Evolutionary conservation across 2,329 filamentous ascomycete species (phyloP), one percentile per base, ranked within the genome.

Genomic region (Nemania diffusa): DNA sequence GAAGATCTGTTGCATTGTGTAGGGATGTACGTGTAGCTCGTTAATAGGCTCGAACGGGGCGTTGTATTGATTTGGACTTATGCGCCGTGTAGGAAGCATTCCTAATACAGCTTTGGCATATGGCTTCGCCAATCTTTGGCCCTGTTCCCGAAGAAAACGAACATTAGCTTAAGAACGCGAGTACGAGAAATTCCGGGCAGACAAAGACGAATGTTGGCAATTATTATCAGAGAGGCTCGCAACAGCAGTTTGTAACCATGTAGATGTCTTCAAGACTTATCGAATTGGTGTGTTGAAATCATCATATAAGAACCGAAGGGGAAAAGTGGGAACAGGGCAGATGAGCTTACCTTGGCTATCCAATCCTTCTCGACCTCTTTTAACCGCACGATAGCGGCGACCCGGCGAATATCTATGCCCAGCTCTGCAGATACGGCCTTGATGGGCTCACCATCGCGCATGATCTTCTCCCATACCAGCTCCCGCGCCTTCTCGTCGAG

Each of bases 261-360:
- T 89, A 79, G 84, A 81, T 90, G 94, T 98, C 94, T 97, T 97
- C 86, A 97, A 97, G 95, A 98, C 95, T 97, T 97, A 98, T 97
- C 95, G 95, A 91, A 88, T 89, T 88, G 87, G 86, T 88, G 82
- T 84, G 87, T 92, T 81, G 79, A 73, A 76, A 79, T 88, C 87
- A 89, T 89, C 87, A 88, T 80, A 69, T 74, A 75, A 76, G 68
- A 65, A 72, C 17, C 42, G 46, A 62, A 46, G 44, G 40, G 26
- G 55, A 5, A 13, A 48, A 55, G n/a, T 37, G 55, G 40, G 46
- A 40, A 40, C 20, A n/a, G 42, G n/a, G 26, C 58, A 60, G 17
- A 56, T 17, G 64, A 57, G 78, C 92, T 85, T 86, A 97, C 94
- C 84, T 94, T 85, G 74, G 84, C 79, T 69, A 86, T 78, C 92